Base-by-base conservation (phyloP, 768 basidiomycete genomes). In the Pleurotus ostreatus region DNA sequence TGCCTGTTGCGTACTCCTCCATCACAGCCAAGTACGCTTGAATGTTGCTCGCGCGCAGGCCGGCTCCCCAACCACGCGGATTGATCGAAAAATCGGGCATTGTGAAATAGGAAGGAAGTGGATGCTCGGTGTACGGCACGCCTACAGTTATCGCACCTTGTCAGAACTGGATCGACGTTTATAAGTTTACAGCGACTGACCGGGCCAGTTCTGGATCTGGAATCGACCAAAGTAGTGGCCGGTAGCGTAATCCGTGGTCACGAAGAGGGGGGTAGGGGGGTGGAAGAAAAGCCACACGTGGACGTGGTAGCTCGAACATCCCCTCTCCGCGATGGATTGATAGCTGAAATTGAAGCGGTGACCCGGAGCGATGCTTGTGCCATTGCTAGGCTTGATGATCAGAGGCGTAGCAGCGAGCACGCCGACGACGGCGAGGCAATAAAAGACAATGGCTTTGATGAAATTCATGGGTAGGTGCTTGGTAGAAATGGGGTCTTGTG, bases 11-110 rank as follows among this genome's bases (percentile, higher is more conserved):
- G 60, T 72, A 79, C 58, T 79, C 76, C 58, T 78, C 77, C 43
- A 78, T 56, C 12, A 78, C 74, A 12, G 65, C 65, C 6, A 79
- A 56, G 49, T 70, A 68, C 57, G 74, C 68, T 4, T 66, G 63
- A 6, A 63, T 61, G 59, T 78, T 66, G 55, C 59, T 66, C n/a
- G 63, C 70, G 12, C 56, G 23, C 30, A 59, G 55, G 18, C 75
- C 75, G 15, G 58, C 45, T 13, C 73, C 76, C 41, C 70, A 79
- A 2, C 76, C 78, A 15, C 70, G 74, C 12, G 68, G 71, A 12
- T 66, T 59, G 51, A 67, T 65, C 2, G 75, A 69, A 58, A 81
- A 77, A 67, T 79, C 67, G 12, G 79, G 79, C 78, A 79, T 78
- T 13, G 64, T 69, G 20, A 78, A 66, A 41, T 70, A 59, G 0